These are phyloP conservation scores for Tulasnella sp. DNA, from an alignment of 768 basidiomycete species.

Conservation along the genomic window DNA sequence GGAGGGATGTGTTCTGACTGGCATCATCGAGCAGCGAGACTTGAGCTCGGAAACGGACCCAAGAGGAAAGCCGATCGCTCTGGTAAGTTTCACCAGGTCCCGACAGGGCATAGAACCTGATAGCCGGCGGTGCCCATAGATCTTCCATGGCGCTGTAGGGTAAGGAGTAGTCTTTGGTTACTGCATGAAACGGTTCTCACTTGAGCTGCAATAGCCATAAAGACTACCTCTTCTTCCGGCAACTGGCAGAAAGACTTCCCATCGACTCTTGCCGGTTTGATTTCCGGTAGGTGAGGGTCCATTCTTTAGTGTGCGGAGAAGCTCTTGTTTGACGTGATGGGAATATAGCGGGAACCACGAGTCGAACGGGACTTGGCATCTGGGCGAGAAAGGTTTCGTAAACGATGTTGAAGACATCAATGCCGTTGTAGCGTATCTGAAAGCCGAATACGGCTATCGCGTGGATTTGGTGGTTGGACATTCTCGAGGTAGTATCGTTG, in stretches of 20 bases:
- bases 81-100: not conserved
- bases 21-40: not conserved
- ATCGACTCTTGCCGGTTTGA: slow-evolving; percentile 80
- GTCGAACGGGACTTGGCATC: slow-evolving; percentile 52
- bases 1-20: not conserved
- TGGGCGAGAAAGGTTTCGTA: slow-evolving; percentile 36
- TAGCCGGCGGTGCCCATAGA: slow-evolving; percentile 29
- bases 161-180: slow-evolving; percentile 25
- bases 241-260: slow-evolving; percentile 50
- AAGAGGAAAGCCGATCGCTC: not conserved
- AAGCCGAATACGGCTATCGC: slow-evolving; percentile 47
- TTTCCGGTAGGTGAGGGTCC: slow-evolving; percentile 45
- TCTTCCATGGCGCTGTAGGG: slow-evolving; percentile 74
- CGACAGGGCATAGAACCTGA: not conserved
- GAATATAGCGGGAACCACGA: slow-evolving; percentile 62
- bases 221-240: slow-evolving; percentile 72
- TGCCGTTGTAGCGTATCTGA: slow-evolving; percentile 52
- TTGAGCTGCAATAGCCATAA: slow-evolving; percentile 47
- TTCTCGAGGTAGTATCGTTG: slow-evolving; percentile 62
- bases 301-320: not conserved
- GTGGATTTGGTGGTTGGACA: slow-evolving; percentile 65
- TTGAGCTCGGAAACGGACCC: not conserved
- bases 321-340: not conserved
- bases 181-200: not conserved
- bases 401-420: slow-evolving; percentile 57